phyloP scores from a whole-genome alignment of 805 yeast genomes.

The Lachancea fermentati region DNA sequence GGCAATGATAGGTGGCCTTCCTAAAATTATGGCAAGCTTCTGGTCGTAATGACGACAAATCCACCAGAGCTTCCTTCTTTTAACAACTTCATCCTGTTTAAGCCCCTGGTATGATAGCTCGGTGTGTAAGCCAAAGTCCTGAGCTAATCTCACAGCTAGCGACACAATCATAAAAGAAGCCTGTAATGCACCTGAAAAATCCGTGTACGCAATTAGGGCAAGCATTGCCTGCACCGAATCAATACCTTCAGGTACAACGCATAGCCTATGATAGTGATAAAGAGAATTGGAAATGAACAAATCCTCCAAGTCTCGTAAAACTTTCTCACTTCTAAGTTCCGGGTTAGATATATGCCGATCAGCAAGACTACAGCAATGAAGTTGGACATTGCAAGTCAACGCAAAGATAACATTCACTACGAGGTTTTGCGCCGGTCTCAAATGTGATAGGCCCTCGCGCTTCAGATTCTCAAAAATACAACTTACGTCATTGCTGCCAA shows the following conservation, averaged over 20 bases:
- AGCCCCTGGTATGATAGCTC: constrained; percentile 10
- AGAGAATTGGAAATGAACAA: constrained; percentile 12
- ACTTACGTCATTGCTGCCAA: too few relatives aligned
- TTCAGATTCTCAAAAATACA: neutral
- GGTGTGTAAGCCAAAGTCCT: constrained; percentile 14
- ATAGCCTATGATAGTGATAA: constrained; percentile 10
- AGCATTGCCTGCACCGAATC: constrained; percentile 13
- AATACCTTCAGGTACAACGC: constrained; percentile 13
- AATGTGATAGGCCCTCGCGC: neutral
- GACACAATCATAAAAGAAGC: constrained; percentile 12
- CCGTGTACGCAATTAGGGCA: constrained; percentile 7
- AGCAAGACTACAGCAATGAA: constrained; percentile 1
- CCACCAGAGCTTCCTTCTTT: constrained; percentile 12
- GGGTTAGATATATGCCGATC: neutral
- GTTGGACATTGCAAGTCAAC: constrained; percentile 3
- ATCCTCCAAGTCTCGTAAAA: constrained; percentile 10
- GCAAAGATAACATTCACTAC: constrained; percentile 5
- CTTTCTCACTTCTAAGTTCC: constrained; percentile 1
- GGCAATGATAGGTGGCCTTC: constrained; percentile 13
- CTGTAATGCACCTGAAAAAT: constrained; percentile 8
- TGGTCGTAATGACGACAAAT: constrained; percentile 13
- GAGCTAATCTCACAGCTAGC: constrained; percentile 15
- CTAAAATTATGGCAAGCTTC: constrained; percentile 6
- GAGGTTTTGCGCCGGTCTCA: neutral
- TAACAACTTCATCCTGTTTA: constrained; percentile 3